These are phyloP conservation scores for Nakaseomyces uthaithaninus DNA, from an alignment of 1,139 yeast genomes.

Conservation along the genomic window DNA sequence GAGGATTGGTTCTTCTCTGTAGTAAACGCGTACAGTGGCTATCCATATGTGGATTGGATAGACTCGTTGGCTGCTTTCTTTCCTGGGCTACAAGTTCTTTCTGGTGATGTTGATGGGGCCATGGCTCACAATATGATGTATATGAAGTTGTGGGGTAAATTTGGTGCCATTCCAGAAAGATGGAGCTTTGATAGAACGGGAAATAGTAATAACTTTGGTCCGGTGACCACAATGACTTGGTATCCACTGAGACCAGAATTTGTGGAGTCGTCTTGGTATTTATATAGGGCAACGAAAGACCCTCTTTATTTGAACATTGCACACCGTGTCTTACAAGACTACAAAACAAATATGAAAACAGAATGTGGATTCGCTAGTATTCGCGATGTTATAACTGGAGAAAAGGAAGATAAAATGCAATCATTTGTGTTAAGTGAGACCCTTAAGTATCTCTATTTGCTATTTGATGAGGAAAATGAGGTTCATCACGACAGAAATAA, in stretches of 20 bases:
- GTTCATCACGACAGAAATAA: conserved; percentile 45
- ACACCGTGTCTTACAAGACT: conserved; percentile 47
- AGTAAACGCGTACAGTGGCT: conserved; percentile 48
- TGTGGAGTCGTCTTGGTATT: conserved; percentile 76
- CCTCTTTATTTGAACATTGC: conserved; percentile 79
- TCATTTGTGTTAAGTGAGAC: conserved; percentile 85
- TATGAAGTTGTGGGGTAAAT: conserved; percentile 71
- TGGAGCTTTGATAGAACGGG: conserved; percentile 45
- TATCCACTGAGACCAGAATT: conserved; percentile 90
- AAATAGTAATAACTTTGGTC: conserved; percentile 1
- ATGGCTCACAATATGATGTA: conserved; percentile 53
- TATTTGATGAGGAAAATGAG: conserved; percentile 63
- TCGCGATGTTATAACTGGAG: conserved; percentile 58
- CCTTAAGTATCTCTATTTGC: conserved; percentile 67
- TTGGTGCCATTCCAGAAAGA: conserved; percentile 79
- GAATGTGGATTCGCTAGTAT: conserved; percentile 79
- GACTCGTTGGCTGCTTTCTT: conserved; percentile 84
- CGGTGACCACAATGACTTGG: conserved; percentile 62
- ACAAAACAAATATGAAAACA: conserved; percentile 45
- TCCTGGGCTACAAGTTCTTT: conserved; percentile 74
- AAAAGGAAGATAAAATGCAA: conserved; percentile 68
- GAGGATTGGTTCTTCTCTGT: conserved; percentile 55
- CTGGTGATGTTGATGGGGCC: conserved; percentile 69
- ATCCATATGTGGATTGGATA: conserved; percentile 55
- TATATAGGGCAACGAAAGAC: conserved; percentile 78